phyloP scores from a whole-genome alignment of 345 rosid species.

The Eucalyptus regnans region DNA sequence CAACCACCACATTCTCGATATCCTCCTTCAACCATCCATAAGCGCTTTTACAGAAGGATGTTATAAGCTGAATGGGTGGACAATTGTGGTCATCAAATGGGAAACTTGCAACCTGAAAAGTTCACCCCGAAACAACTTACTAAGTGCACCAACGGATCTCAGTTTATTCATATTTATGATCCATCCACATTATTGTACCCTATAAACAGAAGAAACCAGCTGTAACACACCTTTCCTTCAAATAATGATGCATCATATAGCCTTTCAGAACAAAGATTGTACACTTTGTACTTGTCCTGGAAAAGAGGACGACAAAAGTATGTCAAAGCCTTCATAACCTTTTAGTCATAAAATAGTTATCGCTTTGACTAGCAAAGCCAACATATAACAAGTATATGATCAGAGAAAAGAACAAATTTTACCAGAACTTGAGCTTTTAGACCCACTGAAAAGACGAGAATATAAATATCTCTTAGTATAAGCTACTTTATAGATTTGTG shows the following conservation, averaged over 20 bases:
- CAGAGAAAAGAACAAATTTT: neutral
- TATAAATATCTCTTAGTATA: neutral
- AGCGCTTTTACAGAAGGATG: conserved; percentile 86
- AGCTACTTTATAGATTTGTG: neutral
- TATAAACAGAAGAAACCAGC: neutral
- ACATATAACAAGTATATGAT: neutral
- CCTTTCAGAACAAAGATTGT: conserved; percentile 95
- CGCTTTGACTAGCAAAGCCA: neutral
- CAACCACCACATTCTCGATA: conserved; percentile 91
- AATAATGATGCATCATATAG: conserved; percentile 77
- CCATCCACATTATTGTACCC: neutral
- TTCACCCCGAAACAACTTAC: neutral
- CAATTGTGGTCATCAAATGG: conserved; percentile 98
- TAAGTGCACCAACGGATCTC: neutral
- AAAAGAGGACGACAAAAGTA: neutral
- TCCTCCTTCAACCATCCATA: conserved; percentile 94
- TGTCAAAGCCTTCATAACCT: neutral
- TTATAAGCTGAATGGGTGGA: conserved; percentile 80
- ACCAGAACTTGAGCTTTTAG: neutral
- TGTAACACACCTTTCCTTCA: conserved; percentile 71
- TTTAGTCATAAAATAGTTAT: neutral
- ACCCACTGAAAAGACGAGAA: neutral
- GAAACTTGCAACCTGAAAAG: conserved; percentile 76
- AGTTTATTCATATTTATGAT: neutral
- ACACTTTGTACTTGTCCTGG: conserved; percentile 91